phyloP scores from a whole-genome alignment of 1,139 yeast species.

The Saccharomyces hybrid region DNA sequence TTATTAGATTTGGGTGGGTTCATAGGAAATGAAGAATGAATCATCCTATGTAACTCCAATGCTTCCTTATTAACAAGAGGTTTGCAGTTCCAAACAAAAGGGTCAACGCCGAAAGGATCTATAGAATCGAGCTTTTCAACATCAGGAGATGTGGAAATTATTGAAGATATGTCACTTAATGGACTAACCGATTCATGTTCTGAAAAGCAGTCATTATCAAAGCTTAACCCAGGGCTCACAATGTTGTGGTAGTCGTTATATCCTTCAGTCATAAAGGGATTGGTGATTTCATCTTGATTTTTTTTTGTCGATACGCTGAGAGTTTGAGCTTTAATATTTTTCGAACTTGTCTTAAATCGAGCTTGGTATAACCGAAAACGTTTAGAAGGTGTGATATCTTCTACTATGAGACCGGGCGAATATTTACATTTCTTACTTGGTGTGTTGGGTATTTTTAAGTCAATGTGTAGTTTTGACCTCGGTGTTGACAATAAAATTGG shows the following conservation, averaged over 20 bases:
- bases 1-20: neutral
- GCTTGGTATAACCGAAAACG: constrained; percentile 6
- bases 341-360: constrained; percentile 1
- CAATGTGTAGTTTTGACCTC: constrained; percentile 3
- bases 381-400: constrained; percentile 9
- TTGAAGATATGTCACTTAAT: constrained; percentile 11
- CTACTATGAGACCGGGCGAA: neutral
- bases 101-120: constrained; percentile 9
- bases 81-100: constrained; percentile 7
- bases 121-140: constrained; percentile 9
- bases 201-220: neutral
- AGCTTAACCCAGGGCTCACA: constrained; percentile 11
- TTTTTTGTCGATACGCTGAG: neutral
- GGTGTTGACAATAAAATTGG: constrained; percentile 9
- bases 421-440: constrained; percentile 12
- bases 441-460: constrained; percentile 9
- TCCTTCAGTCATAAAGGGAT: constrained; percentile 2
- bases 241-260: neutral
- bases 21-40: constrained; percentile 29
- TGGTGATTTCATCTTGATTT: constrained; percentile 1
- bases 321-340: constrained; percentile 4
- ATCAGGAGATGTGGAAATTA: constrained; percentile 14
- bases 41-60: constrained; percentile 13
- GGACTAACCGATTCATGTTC: neutral
- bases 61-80: constrained; percentile 12